A percentile compares a stretch with the other conserved stretches of the same genome.
Evolutionary conservation across 495 filamentous ascomycete genomes (phyloP).

Genomic region (Xylaria intraflava): DNA sequence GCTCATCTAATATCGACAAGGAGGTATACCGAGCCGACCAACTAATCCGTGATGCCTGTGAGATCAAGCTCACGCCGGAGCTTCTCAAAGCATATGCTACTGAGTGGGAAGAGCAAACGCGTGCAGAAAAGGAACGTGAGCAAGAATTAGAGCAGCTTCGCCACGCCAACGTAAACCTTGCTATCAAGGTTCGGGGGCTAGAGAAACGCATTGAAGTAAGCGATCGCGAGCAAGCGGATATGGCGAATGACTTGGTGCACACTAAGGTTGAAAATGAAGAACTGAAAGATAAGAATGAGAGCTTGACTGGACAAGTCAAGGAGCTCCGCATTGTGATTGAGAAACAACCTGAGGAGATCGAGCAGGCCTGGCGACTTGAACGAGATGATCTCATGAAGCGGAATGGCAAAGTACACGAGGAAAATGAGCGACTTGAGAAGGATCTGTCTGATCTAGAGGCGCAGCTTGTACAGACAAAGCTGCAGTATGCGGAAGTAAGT

Average conservation of each 20-base stretch:
- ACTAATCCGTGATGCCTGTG: constrained; percentile 87
- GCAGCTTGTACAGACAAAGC: constrained; percentile 85
- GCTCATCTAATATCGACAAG: constrained; percentile 75
- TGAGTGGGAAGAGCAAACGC: constrained; percentile 89
- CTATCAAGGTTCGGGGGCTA: constrained; percentile 65
- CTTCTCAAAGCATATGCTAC: constrained; percentile 69
- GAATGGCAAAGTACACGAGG: constrained; percentile 89
- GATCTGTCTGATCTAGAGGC: constrained; percentile 92
- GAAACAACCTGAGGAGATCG: constrained; percentile 82
- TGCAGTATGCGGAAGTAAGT: constrained; percentile 88
- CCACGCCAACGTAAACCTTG: constrained; percentile 55
- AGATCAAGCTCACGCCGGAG: constrained; percentile 76
- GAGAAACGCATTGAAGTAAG: constrained; percentile 86
- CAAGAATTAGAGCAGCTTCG: constrained; percentile 71
- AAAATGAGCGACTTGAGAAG: constrained; percentile 84
- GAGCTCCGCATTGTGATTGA: constrained; percentile 81
- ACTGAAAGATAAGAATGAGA: constrained; percentile 81
- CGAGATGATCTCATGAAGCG: constrained; percentile 90
- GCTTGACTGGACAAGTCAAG: constrained; percentile 69
- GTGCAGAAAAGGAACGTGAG: constrained; percentile 70
- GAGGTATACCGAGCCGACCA: constrained; percentile 92
- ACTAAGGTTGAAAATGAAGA: constrained; percentile 91
- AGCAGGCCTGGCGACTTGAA: constrained; percentile 71
- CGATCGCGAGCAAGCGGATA: constrained; percentile 85
- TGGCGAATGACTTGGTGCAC: constrained; percentile 83